Percentiles rank a stretch among this genome's conserved stretches.
Evolutionary conservation across 257 asterid genomes (phyloP).

Genomic region (Nicotiana undulata): DNA sequence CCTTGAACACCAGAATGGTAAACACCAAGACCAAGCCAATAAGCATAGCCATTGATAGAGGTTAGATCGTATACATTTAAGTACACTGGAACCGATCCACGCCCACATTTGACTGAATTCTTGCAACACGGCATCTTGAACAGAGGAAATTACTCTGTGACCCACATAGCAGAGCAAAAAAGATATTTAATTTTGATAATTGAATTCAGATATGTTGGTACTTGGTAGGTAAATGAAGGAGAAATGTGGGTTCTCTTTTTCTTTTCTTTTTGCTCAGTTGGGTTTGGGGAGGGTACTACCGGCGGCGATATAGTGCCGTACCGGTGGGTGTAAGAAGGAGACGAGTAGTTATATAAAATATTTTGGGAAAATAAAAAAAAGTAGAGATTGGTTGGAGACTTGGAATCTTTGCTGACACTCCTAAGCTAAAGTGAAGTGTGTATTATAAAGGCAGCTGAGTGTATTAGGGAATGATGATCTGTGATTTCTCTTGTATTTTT

Average conservation of each 20-base stretch:
- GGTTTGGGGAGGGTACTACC: background rate
- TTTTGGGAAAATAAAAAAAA: background rate
- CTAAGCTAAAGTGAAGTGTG: conserved; percentile 28
- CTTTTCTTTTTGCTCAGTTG: background rate
- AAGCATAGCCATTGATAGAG: conserved; percentile 68
- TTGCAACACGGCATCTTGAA: conserved; percentile 57
- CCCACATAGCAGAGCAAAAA: background rate
- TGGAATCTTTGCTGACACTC: conserved; percentile 8
- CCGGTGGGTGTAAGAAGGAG: conserved; percentile 9
- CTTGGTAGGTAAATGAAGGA: background rate
- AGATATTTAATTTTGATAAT: background rate
- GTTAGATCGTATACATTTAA: conserved; percentile 78
- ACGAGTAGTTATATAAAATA: background rate
- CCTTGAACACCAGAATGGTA: conserved; percentile 93
- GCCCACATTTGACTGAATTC: conserved; percentile 25
- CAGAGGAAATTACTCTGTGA: background rate
- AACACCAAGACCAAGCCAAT: conserved; percentile 85
- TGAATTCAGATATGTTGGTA: background rate
- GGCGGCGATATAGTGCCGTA: conserved; percentile 21
- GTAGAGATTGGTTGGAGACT: conserved; percentile 43
- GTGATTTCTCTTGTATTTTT: conserved; percentile 1
- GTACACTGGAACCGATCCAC: conserved; percentile 62
- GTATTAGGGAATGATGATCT: conserved; percentile 15
- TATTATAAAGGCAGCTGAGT: background rate
- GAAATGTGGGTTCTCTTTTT: background rate